Conservation (phyloP, 2,329 filamentous ascomycete genomes). For the Ustulina deusta region DNA sequence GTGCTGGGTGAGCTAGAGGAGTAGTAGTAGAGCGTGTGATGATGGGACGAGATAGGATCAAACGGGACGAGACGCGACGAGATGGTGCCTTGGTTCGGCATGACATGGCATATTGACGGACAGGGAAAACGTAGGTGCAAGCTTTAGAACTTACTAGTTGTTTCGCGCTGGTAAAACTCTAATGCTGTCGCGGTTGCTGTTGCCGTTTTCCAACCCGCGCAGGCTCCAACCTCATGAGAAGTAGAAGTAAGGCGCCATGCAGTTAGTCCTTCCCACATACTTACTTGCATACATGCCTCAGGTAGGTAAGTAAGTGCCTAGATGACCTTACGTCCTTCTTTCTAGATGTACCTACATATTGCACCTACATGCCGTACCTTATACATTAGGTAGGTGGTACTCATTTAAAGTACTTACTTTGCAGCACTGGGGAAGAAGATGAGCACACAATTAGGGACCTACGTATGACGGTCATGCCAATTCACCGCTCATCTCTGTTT, state of each 20-base stretch:
- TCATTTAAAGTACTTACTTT: no score
- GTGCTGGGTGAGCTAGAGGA: not conserved
- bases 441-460: not conserved
- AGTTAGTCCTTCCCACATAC: not conserved
- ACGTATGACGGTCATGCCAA: not conserved
- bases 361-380: not conserved
- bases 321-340: no score
- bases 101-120: not conserved
- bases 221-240: not conserved
- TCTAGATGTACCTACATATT: not conserved
- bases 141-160: not conserved
- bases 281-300: not conserved
- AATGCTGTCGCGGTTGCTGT: slow-evolving; percentile 11
- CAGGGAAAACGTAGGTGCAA: not conserved
- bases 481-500: no score
- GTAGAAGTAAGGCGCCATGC: not conserved
- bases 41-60: not conserved
- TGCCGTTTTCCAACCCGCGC: not conserved
- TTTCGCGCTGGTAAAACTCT: slow-evolving; percentile 23
- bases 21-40: not conserved
- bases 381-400: no score
- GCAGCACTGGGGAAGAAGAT: not conserved
- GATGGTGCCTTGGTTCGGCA: not conserved
- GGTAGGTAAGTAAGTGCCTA: not conserved
- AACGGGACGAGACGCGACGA: not conserved